Conservation (phyloP, 225 moss, liverwort and hornwort genomes). For the Pleurozium schreberi region DNA sequence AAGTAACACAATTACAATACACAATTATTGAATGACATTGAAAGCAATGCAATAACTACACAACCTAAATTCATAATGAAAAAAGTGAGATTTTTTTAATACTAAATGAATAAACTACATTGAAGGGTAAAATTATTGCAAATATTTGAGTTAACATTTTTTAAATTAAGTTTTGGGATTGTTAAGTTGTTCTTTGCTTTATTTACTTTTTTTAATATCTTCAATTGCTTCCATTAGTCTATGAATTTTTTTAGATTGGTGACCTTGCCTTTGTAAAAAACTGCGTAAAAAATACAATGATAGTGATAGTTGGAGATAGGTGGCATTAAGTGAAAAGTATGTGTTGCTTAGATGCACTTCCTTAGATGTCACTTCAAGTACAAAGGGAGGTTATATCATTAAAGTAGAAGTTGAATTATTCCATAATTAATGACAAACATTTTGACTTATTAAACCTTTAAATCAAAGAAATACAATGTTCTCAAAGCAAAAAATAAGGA, state of each 20-base stretch:
- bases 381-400: neutral
- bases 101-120: neutral
- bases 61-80: neutral
- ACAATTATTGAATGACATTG: neutral
- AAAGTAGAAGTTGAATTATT: no score
- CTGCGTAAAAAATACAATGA: neutral
- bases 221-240: neutral
- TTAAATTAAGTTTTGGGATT: neutral
- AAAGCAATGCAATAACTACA: neutral
- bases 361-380: neutral
- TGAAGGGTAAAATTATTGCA: neutral
- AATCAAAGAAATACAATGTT: neutral
- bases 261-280: neutral
- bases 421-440: neutral
- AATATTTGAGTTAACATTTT: neutral
- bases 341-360: neutral
- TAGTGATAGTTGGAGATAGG: neutral
- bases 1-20: neutral
- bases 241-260: neutral
- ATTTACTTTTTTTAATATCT: neutral
- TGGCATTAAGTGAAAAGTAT: neutral
- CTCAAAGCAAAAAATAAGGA: no score
- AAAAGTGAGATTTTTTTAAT: neutral
- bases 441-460: neutral
- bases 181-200: neutral